phyloP scores from a whole-genome alignment of 305 asterid genomes.

The Fraxinus sp. region DNA sequence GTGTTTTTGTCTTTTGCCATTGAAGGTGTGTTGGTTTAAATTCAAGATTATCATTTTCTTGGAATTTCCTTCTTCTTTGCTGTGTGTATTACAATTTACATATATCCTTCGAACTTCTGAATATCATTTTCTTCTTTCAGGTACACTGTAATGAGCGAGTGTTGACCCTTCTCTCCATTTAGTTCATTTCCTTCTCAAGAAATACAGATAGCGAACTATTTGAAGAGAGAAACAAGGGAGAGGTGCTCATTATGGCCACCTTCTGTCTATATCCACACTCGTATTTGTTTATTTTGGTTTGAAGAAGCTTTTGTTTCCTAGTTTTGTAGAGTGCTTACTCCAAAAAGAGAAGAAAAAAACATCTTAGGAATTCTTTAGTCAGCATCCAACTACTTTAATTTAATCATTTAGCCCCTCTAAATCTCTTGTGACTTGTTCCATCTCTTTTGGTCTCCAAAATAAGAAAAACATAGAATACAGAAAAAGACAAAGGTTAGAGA shows the following conservation, averaged over 20 bases:
- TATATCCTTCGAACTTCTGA: constrained; percentile 21
- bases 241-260: constrained; percentile 19
- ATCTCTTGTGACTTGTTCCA: constrained; percentile 27
- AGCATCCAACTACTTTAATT: constrained; percentile 14
- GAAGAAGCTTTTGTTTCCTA: constrained; percentile 16
- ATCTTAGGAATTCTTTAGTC: neutral
- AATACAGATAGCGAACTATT: constrained; percentile 19
- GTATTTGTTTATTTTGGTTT: constrained; percentile 13
- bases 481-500: neutral
- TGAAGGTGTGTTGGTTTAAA: constrained; percentile 11
- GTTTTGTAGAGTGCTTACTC: constrained; percentile 26
- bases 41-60: neutral
- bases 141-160: constrained; percentile 5
- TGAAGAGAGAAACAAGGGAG: neutral
- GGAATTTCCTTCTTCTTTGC: constrained; percentile 15
- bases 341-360: constrained; percentile 32
- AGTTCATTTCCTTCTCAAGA: constrained; percentile 32
- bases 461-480: constrained; percentile 27
- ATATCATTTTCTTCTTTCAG: constrained; percentile 25
- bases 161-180: constrained; percentile 18
- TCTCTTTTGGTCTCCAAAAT: constrained; percentile 59
- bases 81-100: constrained; percentile 4
- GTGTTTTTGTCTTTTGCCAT: constrained; percentile 21
- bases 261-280: neutral
- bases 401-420: constrained; percentile 22